phyloP scores from a whole-genome alignment of 345 rosid genomes.

The Eucalyptus decipiens region DNA sequence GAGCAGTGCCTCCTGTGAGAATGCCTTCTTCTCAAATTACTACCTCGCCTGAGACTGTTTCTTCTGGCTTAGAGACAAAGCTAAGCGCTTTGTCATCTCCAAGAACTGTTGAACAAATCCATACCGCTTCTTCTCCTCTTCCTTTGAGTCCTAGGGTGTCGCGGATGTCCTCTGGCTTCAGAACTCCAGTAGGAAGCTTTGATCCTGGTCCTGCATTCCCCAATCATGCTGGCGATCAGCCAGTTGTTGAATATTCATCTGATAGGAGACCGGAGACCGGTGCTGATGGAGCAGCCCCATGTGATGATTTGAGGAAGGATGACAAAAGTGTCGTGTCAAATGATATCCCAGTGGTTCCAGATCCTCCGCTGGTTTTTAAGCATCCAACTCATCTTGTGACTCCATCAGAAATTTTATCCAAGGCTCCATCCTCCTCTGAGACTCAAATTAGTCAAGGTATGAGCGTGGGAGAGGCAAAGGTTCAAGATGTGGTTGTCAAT shows the following conservation, averaged over 20 bases:
- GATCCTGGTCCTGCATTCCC: constrained; percentile 14
- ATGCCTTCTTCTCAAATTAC: constrained; percentile 22
- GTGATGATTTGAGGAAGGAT: constrained; percentile 20
- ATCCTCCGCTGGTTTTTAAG: constrained; percentile 26
- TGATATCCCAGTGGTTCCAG: constrained; percentile 24
- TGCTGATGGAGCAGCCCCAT: constrained; percentile 10
- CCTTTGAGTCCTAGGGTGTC: constrained; percentile 34
- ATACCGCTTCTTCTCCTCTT: constrained; percentile 17
- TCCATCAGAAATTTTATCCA: constrained; percentile 57
- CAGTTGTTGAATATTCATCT: constrained; percentile 15
- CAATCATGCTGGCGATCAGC: constrained; percentile 25
- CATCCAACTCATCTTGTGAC: constrained; percentile 65
- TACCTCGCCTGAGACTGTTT: constrained; percentile 6
- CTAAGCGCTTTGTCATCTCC: constrained; percentile 10
- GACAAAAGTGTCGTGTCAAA: constrained; percentile 16
- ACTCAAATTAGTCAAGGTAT: constrained; percentile 23
- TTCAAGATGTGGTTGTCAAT: constrained; percentile 27
- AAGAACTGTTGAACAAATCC: constrained; percentile 19
- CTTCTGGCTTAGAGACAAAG: constrained; percentile 17
- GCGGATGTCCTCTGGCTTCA: constrained; percentile 23
- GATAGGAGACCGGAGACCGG: constrained; percentile 20
- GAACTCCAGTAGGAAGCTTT: constrained; percentile 10
- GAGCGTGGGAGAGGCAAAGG: constrained; percentile 20
- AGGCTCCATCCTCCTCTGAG: constrained; percentile 29
- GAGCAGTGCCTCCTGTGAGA: constrained; percentile 12